phyloP scores from a whole-genome alignment of 2,329 filamentous ascomycete genomes.

The Colletotrichum sp. region DNA sequence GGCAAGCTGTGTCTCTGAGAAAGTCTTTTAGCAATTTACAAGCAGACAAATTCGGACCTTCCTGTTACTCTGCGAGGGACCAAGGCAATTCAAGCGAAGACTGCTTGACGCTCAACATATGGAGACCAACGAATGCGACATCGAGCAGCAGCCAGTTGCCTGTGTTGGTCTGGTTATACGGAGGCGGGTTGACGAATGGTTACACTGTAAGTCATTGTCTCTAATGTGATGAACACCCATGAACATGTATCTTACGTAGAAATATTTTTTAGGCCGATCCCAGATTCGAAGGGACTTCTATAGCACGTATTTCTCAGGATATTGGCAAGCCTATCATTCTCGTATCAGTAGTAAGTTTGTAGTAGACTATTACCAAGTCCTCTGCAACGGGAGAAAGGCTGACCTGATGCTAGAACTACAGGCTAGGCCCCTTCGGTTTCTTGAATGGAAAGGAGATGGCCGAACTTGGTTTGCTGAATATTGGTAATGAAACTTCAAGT shows the following conservation, averaged over 20 bases:
- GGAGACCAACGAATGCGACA: conserved; percentile 23
- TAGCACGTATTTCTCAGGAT: not conserved
- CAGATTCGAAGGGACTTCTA: not conserved
- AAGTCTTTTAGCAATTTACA: conserved; percentile 39
- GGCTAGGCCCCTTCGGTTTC: conserved; percentile 19
- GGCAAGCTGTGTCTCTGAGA: conserved; percentile 54
- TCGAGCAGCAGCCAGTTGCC: conserved; percentile 51
- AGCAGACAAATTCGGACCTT: conserved; percentile 48
- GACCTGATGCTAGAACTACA: conserved; percentile 22
- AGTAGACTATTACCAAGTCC: not conserved
- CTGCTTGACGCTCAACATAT: conserved; percentile 32
- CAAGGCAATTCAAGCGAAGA: conserved; percentile 40
- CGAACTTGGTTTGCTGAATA: conserved; percentile 37
- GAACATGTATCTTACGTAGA: rapidly evolving
- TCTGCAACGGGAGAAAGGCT: no score
- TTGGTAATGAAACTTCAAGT: not conserved
- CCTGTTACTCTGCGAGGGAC: conserved; percentile 53
- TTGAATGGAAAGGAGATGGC: conserved; percentile 12
- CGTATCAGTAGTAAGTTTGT: not conserved
- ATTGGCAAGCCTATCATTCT: not conserved
- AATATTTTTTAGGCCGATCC: not conserved
- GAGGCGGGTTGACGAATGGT: conserved; percentile 29
- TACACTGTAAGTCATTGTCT: not conserved
- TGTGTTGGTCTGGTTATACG: conserved; percentile 65
- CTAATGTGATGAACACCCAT: not conserved